Percentiles rank a stretch among this genome's conserved stretches.
Evolutionary conservation across 2,329 filamentous ascomycete genomes (phyloP).

Genomic region (Stemphylium beticola): DNA sequence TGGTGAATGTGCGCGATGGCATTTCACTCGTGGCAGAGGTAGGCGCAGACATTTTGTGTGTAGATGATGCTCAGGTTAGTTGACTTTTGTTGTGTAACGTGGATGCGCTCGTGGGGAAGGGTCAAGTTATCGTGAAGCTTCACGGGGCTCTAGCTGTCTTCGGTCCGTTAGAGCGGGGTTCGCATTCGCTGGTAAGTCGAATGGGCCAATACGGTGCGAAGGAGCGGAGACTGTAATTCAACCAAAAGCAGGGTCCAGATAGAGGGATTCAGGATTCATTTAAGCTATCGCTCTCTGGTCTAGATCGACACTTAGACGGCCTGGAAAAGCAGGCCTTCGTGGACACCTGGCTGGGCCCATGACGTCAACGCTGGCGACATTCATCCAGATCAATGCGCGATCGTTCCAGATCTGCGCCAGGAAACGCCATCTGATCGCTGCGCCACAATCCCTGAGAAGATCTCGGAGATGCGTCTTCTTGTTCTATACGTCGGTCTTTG

Average conservation of each 20-base stretch:
- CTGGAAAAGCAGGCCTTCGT: constrained; percentile 9
- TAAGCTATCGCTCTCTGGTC: constrained; percentile 9
- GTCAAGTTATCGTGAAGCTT: constrained; percentile 6
- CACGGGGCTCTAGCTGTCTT: constrained; percentile 7
- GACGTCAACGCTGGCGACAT: constrained; percentile 10
- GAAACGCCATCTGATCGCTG: neutral
- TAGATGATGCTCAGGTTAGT: neutral
- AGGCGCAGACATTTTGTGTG: constrained; percentile 38
- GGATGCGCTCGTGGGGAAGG: neutral
- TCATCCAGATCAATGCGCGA: constrained; percentile 3
- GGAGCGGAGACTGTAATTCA: neutral
- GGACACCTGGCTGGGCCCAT: constrained; percentile 5
- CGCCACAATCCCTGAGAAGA: constrained; percentile 8
- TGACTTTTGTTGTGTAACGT: neutral
- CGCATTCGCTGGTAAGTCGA: constrained; percentile 6
- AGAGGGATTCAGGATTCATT: constrained; percentile 11
- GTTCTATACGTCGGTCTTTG: neutral
- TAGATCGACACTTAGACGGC: constrained; percentile 3
- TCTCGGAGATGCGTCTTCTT: neutral
- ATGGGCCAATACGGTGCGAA: neutral
- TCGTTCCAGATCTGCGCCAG: constrained; percentile 8
- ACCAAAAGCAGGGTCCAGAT: constrained; percentile 13
- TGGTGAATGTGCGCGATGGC: constrained; percentile 42
- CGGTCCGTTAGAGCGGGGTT: constrained; percentile 8
- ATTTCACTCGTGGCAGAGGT: constrained; percentile 39